phyloP scores from a whole-genome alignment of 441 rosid species.

The Erysimum cheiri region DNA sequence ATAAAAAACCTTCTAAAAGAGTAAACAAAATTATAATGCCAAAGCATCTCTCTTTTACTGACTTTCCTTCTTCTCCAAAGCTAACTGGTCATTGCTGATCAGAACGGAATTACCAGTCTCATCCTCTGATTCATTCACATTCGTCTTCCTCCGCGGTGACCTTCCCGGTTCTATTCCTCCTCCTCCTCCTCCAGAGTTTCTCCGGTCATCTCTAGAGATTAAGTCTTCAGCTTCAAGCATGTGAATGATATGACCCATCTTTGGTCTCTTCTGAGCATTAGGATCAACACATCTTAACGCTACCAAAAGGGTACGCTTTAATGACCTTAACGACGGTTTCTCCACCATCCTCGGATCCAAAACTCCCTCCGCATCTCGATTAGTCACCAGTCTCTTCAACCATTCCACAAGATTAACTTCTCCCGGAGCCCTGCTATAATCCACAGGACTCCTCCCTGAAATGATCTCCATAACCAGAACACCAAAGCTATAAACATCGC shows the following conservation, averaged over 20 bases:
- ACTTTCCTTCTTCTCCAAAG: slow-evolving; percentile 37
- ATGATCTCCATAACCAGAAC: slow-evolving; percentile 89
- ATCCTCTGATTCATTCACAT: slow-evolving; percentile 33
- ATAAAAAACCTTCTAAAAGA: slow-evolving; percentile 13
- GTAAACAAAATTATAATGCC: slow-evolving; percentile 34
- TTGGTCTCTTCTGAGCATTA: slow-evolving; percentile 86
- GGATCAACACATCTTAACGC: slow-evolving; percentile 94
- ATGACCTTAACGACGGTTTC: slow-evolving; percentile 75
- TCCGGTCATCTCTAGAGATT: slow-evolving; percentile 63
- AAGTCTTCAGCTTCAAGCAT: slow-evolving; percentile 94
- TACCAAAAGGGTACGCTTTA: slow-evolving; percentile 82
- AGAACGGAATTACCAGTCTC: slow-evolving; percentile 41
- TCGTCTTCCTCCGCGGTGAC: slow-evolving; percentile 31
- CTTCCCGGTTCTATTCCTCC: slow-evolving; percentile 29
- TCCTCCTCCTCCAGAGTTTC: slow-evolving; percentile 41
- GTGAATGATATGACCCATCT: slow-evolving; percentile 93
- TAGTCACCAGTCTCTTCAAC: slow-evolving; percentile 83
- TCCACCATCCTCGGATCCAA: slow-evolving; percentile 80
- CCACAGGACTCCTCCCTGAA: slow-evolving; percentile 91
- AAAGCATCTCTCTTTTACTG: slow-evolving; percentile 22
- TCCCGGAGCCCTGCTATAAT: slow-evolving; percentile 77
- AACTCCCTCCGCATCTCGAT: slow-evolving; percentile 73
- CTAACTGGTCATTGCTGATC: slow-evolving; percentile 45
- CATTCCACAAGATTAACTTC: slow-evolving; percentile 95
- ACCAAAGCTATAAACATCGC: slow-evolving; percentile 91